phyloP scores from a whole-genome alignment of 495 filamentous ascomycete genomes.

The Choiromyces venosus region DNA sequence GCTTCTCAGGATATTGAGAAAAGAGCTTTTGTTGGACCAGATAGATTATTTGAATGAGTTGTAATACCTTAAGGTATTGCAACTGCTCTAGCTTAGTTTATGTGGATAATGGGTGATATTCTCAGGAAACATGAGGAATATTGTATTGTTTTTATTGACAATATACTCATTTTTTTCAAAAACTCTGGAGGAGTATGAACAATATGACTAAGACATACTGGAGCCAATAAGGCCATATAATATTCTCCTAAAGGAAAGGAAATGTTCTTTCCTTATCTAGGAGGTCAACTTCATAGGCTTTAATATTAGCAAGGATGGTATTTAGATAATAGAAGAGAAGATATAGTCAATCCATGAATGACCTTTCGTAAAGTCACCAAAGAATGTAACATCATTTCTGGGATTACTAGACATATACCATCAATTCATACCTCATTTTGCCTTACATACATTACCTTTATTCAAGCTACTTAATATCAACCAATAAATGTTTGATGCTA shows the following conservation, averaged over 20 bases:
- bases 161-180: slow-evolving; percentile 40
- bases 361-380: background rate
- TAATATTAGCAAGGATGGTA: slow-evolving; percentile 20
- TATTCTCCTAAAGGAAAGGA: slow-evolving; percentile 38
- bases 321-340: background rate
- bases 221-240: slow-evolving; percentile 3
- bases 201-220: slow-evolving; percentile 23
- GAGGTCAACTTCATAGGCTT: slow-evolving; percentile 42
- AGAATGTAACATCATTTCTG: background rate
- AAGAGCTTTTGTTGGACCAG: background rate
- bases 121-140: slow-evolving; percentile 6
- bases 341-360: background rate
- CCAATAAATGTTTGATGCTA: no score
- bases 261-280: slow-evolving; percentile 42
- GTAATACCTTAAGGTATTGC: slow-evolving; percentile 5
- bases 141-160: slow-evolving; percentile 39
- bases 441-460: background rate
- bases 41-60: background rate
- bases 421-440: slow-evolving; percentile 1
- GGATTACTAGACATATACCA: background rate
- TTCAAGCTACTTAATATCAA: background rate
- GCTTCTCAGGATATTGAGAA: background rate
- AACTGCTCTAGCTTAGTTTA: background rate
- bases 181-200: slow-evolving; percentile 18
- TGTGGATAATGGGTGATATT: background rate